Percentiles rank a stretch among this genome's conserved stretches.
These are phyloP conservation scores for Aureobasidium uvarum DNA, from an alignment of 2,329 filamentous ascomycete species.

Conservation along the genomic window DNA sequence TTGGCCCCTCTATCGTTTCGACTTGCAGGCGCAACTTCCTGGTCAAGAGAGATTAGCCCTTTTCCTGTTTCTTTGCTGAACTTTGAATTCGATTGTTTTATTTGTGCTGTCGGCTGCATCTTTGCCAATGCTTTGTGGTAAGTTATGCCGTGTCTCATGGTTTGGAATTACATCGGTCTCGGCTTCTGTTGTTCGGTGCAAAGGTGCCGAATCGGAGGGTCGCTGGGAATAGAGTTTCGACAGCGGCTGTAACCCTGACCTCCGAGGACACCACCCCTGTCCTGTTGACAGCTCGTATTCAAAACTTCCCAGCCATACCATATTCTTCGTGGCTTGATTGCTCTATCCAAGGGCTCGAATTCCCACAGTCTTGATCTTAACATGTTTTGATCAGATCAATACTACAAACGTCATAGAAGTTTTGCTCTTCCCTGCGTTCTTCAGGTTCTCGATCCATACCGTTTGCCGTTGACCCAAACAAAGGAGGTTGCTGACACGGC, in stretches of 20 bases:
- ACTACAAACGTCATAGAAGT: background rate
- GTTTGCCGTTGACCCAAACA: constrained; percentile 1
- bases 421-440: background rate
- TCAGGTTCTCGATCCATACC: background rate
- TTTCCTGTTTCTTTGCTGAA: background rate
- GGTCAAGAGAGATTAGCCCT: background rate
- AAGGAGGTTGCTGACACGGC: background rate
- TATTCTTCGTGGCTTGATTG: too few species aligned
- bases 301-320: background rate
- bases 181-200: background rate
- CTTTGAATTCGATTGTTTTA: background rate
- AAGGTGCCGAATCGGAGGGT: background rate
- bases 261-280: background rate
- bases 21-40: background rate
- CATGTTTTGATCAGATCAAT: too few species aligned
- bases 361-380: too few species aligned
- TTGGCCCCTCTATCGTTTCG: background rate
- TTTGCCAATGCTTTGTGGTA: background rate
- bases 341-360: too few species aligned
- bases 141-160: background rate
- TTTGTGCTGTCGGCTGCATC: background rate
- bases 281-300: background rate
- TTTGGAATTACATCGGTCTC: background rate
- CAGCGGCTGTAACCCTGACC: background rate
- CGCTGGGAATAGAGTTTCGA: background rate